Base-by-base conservation (phyloP, 1,139 yeast species). In the Nakaseomyces sp. region DNA sequence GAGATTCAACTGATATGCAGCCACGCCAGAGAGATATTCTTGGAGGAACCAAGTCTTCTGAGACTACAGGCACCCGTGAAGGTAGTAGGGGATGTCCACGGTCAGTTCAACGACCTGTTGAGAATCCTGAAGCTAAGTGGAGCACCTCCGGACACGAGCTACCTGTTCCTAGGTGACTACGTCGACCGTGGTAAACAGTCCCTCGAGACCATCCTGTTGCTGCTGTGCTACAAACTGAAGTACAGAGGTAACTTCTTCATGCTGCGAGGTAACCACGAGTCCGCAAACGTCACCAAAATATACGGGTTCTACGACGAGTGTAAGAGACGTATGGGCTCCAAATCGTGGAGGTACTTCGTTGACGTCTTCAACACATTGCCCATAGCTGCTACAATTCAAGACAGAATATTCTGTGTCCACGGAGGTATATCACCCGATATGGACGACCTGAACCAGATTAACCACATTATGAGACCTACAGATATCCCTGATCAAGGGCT, bases 241-340 rank as follows among this genome's bases (percentile, higher is more conserved):
- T 84, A 81, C 53, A 93, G 91, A 1, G 91, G 84, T 56, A 83
- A 84, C 60, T 83, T 85, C 55, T 85, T 84, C 64, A 75, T 85
- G 77, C 68, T 85, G 45, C 69, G 95, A 58, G 95, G 95, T 35
- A 85, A 85, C 61, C 95, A 85, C 61, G 95, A 85, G 62, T 77
- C 83, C 52, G 93, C 95, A 4, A 79, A 79, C 53, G 83, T 85
- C 51, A 83, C 93, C 25, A 81, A 81, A 62, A 85, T 85, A 58
- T 85, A 85, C 60, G 95, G 95, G 1, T 85, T 85, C 58, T 85
- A 84, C 59, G 95, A 85, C 63, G 95, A 85, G 63, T 83, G 95
- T 67, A 86, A 86, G 61, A 72, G 95, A 57, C 67, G 95, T 15
- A 33, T 30, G 48, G 67, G 77, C 52, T 71, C 76, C 24, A 82